Evolutionary conservation across 2,329 filamentous ascomycete species (phyloP).

Genomic region (Penicillium sp.): DNA sequence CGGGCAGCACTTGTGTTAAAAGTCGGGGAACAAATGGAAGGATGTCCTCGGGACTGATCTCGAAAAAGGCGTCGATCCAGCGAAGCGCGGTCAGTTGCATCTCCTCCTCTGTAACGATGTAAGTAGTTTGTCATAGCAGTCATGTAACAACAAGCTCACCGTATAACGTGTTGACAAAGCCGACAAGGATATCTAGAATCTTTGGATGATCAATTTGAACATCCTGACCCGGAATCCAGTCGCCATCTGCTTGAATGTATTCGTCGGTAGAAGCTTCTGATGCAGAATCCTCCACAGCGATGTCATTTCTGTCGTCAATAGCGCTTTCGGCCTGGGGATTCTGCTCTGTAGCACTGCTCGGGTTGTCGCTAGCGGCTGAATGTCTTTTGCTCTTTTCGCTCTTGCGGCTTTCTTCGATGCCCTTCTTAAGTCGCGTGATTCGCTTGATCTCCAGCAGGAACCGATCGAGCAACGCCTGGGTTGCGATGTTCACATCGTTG

Average conservation of each 20-base stretch:
- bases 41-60: slow-evolving; percentile 96
- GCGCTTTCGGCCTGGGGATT: slow-evolving; percentile 34
- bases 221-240: slow-evolving; percentile 97
- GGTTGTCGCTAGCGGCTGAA: slow-evolving; percentile 68
- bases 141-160: slow-evolving; percentile 50
- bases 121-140: slow-evolving; percentile 17
- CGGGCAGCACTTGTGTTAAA: slow-evolving; percentile 85
- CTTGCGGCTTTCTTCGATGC: slow-evolving; percentile 82
- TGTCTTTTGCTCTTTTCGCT: slow-evolving; percentile 68
- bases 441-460: slow-evolving; percentile 93
- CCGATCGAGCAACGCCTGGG: slow-evolving; percentile 82
- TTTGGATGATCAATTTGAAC: slow-evolving; percentile 90
- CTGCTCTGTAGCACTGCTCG: slow-evolving; percentile 57
- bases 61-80: slow-evolving; percentile 95
- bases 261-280: slow-evolving; percentile 52
- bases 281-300: slow-evolving; percentile 54
- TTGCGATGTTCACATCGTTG: slow-evolving; percentile 90
- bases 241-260: slow-evolving; percentile 70
- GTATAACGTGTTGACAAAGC: slow-evolving; percentile 79
- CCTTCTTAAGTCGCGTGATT: slow-evolving; percentile 88
- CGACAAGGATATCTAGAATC: slow-evolving; percentile 87
- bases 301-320: slow-evolving; percentile 52
- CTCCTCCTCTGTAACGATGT: slow-evolving; percentile 70
- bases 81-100: slow-evolving; percentile 86
- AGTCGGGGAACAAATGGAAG: slow-evolving; percentile 92